Base-by-base conservation (phyloP, 306 rosid genomes). In the Coriaria nepalensis region DNA sequence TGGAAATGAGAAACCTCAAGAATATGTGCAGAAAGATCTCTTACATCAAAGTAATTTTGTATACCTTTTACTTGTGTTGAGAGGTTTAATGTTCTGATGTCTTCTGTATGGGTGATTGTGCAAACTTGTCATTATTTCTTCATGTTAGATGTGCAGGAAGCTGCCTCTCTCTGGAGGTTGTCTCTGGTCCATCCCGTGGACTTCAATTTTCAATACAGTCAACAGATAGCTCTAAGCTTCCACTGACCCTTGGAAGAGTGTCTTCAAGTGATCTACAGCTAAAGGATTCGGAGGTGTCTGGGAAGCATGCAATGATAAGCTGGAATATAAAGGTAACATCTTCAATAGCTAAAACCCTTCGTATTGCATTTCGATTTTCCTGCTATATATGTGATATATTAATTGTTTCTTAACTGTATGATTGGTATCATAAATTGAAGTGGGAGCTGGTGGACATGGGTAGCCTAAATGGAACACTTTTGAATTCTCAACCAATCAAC, bases 371-470 rank as follows among this genome's bases (percentile, higher is more conserved):
- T 65, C 52, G 39, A 55, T 54, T 47, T 52, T 67, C 39, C 29
- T 40, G 29, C 29, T 40, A 34, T 34, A 43, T 35, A 37, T 61
- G 48, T 62, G 36, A 46, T 59, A 45, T 37, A 35, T 43, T 76
- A 47, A 47, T 64, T 57, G n/a, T 64, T 32, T 11, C 35, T 9
- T 5, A 43, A 46, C 63, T 69, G 58, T 55, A 47, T 36, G 8
- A 37, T 63, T 63, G 59, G 58, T 66, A 73, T 60, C 80, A 92
- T 96, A 77, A 47, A 62, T 62, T 73, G 94, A 92, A 73, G 72
- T 92, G 98, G 98, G 98, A 85, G 78, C 55, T 92, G 72, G 76
- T 74, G 44, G 98, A 92, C 63, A 74, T 85, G 94, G 98, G 98
- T 35, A 92, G 98, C 76, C 67, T 92, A 48, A 92, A 92, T 68